A percentile compares a stretch with the other conserved stretches of the same genome.
Conservation (phyloP, 805 yeast species). For the Pichia nanzhaoensis region DNA sequence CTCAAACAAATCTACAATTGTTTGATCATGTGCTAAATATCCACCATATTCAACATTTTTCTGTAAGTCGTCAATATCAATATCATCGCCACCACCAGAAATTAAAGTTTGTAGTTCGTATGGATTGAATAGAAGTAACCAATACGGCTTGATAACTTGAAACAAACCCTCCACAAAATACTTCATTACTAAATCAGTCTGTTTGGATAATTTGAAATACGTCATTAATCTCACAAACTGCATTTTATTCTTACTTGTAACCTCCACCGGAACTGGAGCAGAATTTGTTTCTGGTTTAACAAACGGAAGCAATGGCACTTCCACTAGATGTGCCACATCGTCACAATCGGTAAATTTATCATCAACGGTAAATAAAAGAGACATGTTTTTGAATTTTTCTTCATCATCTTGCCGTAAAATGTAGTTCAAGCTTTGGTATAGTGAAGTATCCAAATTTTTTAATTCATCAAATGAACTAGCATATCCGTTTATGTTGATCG, state of each 20-base stretch:
- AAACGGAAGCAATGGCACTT: conserved; percentile 52
- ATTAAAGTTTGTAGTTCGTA: conserved; percentile 77
- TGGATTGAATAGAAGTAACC: conserved; percentile 84
- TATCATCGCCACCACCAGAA: conserved; percentile 66
- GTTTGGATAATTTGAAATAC: conserved; percentile 66
- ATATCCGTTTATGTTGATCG: conserved; percentile 22
- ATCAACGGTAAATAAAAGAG: conserved; percentile 59
- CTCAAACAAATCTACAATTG: conserved; percentile 66
- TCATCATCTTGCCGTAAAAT: conserved; percentile 47
- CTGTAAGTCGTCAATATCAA: conserved; percentile 66
- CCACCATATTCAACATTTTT: conserved; percentile 54
- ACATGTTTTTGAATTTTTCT: conserved; percentile 48
- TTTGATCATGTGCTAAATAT: conserved; percentile 44
- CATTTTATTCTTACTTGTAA: conserved; percentile 53
- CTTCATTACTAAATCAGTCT: conserved; percentile 50
- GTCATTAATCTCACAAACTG: conserved; percentile 75
- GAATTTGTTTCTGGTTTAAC: conserved; percentile 39
- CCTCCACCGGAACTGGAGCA: conserved; percentile 28
- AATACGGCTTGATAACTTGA: conserved; percentile 57
- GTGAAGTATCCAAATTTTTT: conserved; percentile 57
- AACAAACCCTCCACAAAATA: conserved; percentile 66
- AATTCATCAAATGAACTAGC: conserved; percentile 74
- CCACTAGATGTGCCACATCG: conserved; percentile 24
- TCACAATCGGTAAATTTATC: conserved; percentile 34
- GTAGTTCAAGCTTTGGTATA: conserved; percentile 60